Percentiles rank a stretch among this genome's conserved stretches.
Conservation (phyloP, 805 yeast genomes). For the Candida orba region DNA sequence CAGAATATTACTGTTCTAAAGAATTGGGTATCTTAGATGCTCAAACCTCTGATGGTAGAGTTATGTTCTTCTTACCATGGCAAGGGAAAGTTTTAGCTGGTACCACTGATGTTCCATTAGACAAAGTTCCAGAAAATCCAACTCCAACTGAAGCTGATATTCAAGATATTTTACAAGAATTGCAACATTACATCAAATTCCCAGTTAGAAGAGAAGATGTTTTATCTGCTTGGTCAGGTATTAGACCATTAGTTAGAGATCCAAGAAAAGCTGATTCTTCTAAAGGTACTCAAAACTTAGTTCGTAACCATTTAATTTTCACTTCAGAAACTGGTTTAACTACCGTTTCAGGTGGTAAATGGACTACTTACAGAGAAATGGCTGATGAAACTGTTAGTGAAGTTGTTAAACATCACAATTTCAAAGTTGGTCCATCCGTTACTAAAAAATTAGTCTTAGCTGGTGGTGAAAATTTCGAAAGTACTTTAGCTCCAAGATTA, state of each 20-base stretch:
- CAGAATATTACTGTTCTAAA: conserved; percentile 86
- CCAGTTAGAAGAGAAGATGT: conserved; percentile 88
- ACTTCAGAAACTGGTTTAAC: conserved; percentile 68
- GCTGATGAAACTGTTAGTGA: conserved; percentile 87
- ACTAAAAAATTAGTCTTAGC: conserved; percentile 46
- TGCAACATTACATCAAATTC: conserved; percentile 84
- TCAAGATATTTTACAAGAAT: conserved; percentile 76
- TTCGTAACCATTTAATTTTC: conserved; percentile 79
- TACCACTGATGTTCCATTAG: conserved; percentile 87
- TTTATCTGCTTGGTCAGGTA: conserved; percentile 94
- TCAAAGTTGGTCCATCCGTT: conserved; percentile 33
- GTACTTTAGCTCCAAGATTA: conserved; percentile 67
- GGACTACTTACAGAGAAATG: conserved; percentile 98
- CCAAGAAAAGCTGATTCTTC: conserved; percentile 43
- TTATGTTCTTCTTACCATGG: conserved; percentile 96
- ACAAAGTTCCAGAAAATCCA: conserved; percentile 65
- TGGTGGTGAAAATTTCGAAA: conserved; percentile 79
- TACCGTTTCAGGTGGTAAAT: conserved; percentile 93
- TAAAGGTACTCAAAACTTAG: conserved; percentile 73
- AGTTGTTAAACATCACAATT: conserved; percentile 45
- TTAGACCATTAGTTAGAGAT: conserved; percentile 88
- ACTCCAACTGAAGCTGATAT: conserved; percentile 85
- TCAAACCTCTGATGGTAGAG: conserved; percentile 89
- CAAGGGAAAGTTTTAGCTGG: conserved; percentile 96
- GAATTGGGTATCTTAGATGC: conserved; percentile 88